These are phyloP conservation scores for Xylariaceae sp. DNA, from an alignment of 2,329 filamentous ascomycete genomes.

Conservation along the genomic window DNA sequence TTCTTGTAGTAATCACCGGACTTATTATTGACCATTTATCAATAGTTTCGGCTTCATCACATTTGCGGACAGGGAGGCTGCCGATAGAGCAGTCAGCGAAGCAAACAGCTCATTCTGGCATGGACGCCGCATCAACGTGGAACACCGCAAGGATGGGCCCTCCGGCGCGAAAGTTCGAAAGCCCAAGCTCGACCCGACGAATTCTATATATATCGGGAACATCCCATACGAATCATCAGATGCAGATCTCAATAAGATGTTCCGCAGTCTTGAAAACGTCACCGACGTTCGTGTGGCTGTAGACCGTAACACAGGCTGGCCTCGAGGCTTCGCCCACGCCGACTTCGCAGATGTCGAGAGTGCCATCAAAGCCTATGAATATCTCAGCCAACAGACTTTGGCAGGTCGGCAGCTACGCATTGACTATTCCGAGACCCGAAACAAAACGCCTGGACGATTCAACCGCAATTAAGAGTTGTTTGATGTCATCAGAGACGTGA, in stretches of 20 bases:
- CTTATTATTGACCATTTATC: slow-evolving; percentile 22
- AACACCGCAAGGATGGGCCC: slow-evolving; percentile 39
- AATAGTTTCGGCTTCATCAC: slow-evolving; percentile 41
- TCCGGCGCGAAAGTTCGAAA: background rate
- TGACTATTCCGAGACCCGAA: slow-evolving; percentile 61
- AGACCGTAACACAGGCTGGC: slow-evolving; percentile 80
- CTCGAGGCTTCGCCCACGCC: slow-evolving; percentile 83
- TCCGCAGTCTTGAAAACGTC: slow-evolving; percentile 73
- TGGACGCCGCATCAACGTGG: slow-evolving; percentile 42
- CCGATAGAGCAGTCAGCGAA: slow-evolving; percentile 35
- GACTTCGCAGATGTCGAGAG: slow-evolving; percentile 75
- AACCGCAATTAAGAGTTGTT: too few relatives aligned
- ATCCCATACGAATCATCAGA: slow-evolving; percentile 87
- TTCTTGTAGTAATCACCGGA: background rate
- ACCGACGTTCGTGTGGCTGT: slow-evolving; percentile 81
- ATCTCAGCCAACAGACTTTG: slow-evolving; percentile 63
- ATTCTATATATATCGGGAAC: slow-evolving; percentile 83
- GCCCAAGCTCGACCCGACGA: slow-evolving; percentile 53
- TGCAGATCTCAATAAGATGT: slow-evolving; percentile 79
- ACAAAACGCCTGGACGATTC: too few relatives aligned
- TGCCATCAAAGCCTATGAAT: slow-evolving; percentile 65
- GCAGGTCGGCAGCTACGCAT: slow-evolving; percentile 70
- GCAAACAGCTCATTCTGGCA: slow-evolving; percentile 44
- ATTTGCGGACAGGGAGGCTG: slow-evolving; percentile 28
- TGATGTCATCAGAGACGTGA: background rate